Percentiles rank a stretch among this genome's conserved stretches.
Conservation (phyloP, 768 basidiomycete species). For the Clitopilus hobsonii region DNA sequence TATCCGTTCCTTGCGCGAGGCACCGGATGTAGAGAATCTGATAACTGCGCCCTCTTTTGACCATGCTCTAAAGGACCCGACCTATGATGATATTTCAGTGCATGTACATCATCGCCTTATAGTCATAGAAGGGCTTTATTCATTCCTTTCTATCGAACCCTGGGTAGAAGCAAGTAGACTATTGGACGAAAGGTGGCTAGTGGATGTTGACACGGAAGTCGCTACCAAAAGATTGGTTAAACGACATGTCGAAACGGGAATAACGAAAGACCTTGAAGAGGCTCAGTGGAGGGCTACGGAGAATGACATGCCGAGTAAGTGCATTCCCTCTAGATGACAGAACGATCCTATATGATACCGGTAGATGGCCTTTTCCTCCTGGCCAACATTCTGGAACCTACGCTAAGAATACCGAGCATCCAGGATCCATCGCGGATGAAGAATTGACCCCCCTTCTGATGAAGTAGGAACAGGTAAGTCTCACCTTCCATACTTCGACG, state of each 20-base stretch:
- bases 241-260: conserved; percentile 75
- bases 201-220: conserved; percentile 51
- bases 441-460: not conserved
- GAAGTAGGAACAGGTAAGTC: no score
- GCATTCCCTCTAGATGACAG: not conserved
- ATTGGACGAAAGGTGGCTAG: conserved; percentile 78
- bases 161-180: conserved; percentile 64
- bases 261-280: conserved; percentile 59
- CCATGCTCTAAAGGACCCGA: conserved; percentile 85
- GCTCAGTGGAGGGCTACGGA: conserved; percentile 68
- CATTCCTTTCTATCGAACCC: conserved; percentile 64
- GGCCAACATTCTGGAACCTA: conserved; percentile 41
- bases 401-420: conserved; percentile 33
- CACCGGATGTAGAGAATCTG: conserved; percentile 15
- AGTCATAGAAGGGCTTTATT: conserved; percentile 88
- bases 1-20: conserved; percentile 47
- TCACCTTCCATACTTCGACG: no score
- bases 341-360: not conserved
- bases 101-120: conserved; percentile 68
- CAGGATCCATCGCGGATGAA: conserved; percentile 16
- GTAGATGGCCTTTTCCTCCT: conserved; percentile 44
- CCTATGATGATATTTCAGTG: conserved; percentile 52
- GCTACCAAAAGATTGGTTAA: conserved; percentile 59
- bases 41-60: conserved; percentile 80
- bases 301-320: conserved; percentile 74